A percentile compares a stretch with the other conserved stretches of the same genome.
These are phyloP conservation scores for Mortierella polycephala DNA, from an alignment of 371 early-diverging fungal genomes.

Conservation along the genomic window DNA sequence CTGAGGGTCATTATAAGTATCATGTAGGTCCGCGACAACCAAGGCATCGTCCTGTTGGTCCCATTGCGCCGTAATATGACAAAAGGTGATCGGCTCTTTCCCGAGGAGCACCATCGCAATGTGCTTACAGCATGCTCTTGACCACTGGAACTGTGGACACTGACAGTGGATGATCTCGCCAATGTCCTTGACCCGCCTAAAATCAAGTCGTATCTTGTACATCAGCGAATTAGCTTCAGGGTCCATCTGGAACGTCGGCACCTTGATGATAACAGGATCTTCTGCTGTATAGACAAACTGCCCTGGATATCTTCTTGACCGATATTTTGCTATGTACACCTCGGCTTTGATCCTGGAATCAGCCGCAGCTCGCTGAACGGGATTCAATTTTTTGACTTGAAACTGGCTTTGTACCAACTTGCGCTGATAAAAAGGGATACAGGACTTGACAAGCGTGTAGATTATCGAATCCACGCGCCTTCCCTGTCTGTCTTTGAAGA, in stretches of 20 bases:
- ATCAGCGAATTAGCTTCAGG: background rate
- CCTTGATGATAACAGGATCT: background rate
- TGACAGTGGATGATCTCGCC: constrained; percentile 3
- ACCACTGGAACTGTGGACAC: background rate
- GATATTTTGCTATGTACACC: background rate
- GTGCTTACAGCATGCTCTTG: constrained; percentile 1
- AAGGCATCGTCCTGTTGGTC: too few species aligned
- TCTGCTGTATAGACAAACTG: constrained; percentile 1
- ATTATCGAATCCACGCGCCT: background rate
- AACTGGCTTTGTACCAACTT: background rate
- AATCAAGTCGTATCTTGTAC: background rate
- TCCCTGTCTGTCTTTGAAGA: constrained; percentile 1
- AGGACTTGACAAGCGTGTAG: background rate
- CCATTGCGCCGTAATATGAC: too few species aligned
- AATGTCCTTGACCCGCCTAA: background rate
- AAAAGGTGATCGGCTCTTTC: background rate
- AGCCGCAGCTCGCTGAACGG: background rate
- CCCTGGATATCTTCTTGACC: background rate
- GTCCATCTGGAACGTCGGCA: background rate
- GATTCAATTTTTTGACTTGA: background rate
- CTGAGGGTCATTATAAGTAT: too few species aligned
- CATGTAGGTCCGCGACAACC: too few species aligned
- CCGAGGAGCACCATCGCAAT: background rate
- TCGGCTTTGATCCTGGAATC: background rate
- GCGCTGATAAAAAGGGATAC: background rate